phyloP scores from a whole-genome alignment of 2,329 filamentous ascomycete genomes.

The Trichoderma sp. region DNA sequence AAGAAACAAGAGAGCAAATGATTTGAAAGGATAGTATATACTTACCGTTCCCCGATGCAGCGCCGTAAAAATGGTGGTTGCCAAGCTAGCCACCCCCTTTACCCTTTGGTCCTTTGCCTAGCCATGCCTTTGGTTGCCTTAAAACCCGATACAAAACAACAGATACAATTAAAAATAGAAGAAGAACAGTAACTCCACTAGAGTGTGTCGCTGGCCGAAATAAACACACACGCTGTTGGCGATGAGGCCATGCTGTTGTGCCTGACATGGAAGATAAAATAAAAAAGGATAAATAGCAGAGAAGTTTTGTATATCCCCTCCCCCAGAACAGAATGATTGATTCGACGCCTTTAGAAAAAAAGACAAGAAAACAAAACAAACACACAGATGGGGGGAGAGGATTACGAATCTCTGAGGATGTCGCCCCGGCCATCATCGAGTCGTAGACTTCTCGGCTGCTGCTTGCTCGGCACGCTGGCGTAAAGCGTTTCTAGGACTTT shows the following conservation, averaged over 20 bases:
- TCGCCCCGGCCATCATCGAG: slow-evolving; percentile 10
- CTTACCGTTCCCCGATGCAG: slow-evolving; percentile 4
- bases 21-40: background rate
- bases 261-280: background rate
- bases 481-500: slow-evolving; percentile 80
- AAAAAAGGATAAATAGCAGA: background rate
- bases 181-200: background rate
- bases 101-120: background rate
- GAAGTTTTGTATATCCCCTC: slow-evolving; percentile 3
- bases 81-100: background rate
- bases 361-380: background rate
- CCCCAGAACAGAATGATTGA: background rate
- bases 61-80: background rate
- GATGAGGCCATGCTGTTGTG: background rate
- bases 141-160: background rate
- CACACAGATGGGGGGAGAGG: background rate
- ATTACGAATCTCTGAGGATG: slow-evolving; percentile 10
- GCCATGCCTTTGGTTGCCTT: slow-evolving; percentile 1
- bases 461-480: slow-evolving; percentile 43
- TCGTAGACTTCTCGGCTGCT: slow-evolving; percentile 4
- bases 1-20: background rate
- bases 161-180: background rate
- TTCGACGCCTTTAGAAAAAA: background rate
- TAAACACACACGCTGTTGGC: background rate
- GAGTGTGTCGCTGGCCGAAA: background rate